Percentiles rank a stretch among this genome's conserved stretches.
phyloP scores from a whole-genome alignment of 345 rosid genomes.

The Streptanthus diversifolius region DNA sequence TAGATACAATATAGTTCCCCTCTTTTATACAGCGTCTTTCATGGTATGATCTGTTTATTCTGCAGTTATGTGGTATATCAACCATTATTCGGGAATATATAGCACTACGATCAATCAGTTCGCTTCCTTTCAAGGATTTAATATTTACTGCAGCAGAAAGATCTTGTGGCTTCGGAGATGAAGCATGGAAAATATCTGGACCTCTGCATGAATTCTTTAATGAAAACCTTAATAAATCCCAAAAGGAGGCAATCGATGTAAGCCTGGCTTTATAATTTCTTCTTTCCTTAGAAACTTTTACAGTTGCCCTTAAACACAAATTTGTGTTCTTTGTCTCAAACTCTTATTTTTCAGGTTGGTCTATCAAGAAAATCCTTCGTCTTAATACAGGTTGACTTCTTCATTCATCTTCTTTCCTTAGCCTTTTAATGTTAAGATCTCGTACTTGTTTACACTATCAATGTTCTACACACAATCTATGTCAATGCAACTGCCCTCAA shows the following conservation, averaged over 20 bases:
- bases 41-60: constrained; percentile 3
- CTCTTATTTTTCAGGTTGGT: constrained; percentile 64
- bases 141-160: constrained; percentile 57
- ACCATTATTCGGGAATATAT: constrained; percentile 86
- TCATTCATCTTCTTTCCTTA: constrained; percentile 12
- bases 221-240: constrained; percentile 73
- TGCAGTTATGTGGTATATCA: constrained; percentile 89
- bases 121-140: constrained; percentile 91
- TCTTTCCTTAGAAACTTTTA: not conserved
- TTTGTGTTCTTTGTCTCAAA: constrained; percentile 13
- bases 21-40: not conserved
- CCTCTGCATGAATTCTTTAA: constrained; percentile 54
- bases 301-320: not conserved
- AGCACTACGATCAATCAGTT: constrained; percentile 68
- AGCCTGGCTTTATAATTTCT: constrained; percentile 31
- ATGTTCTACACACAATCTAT: not conserved
- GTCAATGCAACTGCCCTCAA: not conserved
- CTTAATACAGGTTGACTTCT: constrained; percentile 78
- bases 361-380: constrained; percentile 73
- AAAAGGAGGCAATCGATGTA: constrained; percentile 82
- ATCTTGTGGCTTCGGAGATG: constrained; percentile 50
- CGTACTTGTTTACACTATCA: not conserved
- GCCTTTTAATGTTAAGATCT: not conserved
- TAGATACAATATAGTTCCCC: not conserved
- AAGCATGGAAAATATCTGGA: constrained; percentile 78